A percentile compares a stretch with the other conserved stretches of the same genome.
Conservation (phyloP, 2,329 filamentous ascomycete species). For the Neocatenulostroma microsporum region DNA sequence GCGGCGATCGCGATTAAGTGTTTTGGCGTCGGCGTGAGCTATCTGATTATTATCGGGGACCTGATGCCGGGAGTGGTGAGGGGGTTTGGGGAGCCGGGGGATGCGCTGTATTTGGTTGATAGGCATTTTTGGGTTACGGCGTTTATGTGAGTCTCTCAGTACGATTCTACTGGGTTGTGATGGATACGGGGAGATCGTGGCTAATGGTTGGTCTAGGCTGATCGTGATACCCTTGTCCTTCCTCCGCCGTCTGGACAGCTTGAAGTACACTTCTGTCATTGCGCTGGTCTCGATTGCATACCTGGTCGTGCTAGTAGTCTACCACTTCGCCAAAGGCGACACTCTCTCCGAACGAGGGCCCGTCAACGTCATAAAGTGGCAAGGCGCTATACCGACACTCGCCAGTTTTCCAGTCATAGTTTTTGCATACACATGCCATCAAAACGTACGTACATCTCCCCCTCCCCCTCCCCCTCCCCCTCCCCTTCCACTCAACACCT, state of each 20-base stretch:
- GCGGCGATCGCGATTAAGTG: constrained; percentile 95
- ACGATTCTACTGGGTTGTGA: neutral
- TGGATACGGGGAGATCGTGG: neutral
- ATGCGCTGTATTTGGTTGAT: constrained; percentile 69
- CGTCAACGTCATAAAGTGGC: constrained; percentile 70
- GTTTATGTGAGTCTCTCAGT: constrained; percentile 83
- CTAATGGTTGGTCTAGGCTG: constrained; percentile 46
- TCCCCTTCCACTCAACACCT: neutral
- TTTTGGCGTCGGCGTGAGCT: constrained; percentile 94
- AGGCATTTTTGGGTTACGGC: constrained; percentile 96
- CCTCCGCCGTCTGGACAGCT: constrained; percentile 78
- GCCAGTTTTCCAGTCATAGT: constrained; percentile 90
- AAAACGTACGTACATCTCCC: constrained; percentile 60
- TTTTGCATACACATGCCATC: constrained; percentile 98
- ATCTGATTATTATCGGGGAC: constrained; percentile 97
- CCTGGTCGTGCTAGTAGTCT: constrained; percentile 83
- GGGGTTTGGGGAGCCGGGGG: constrained; percentile 63
- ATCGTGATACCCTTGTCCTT: constrained; percentile 93
- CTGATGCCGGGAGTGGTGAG: constrained; percentile 90
- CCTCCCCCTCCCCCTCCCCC: neutral
- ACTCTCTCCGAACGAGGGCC: constrained; percentile 64
- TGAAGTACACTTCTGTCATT: constrained; percentile 93
- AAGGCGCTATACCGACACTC: constrained; percentile 67
- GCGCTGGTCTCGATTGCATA: constrained; percentile 92
- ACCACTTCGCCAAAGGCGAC: constrained; percentile 77